Conservation (phyloP, 805 yeast species). For the Cyberlindnera americana region DNA sequence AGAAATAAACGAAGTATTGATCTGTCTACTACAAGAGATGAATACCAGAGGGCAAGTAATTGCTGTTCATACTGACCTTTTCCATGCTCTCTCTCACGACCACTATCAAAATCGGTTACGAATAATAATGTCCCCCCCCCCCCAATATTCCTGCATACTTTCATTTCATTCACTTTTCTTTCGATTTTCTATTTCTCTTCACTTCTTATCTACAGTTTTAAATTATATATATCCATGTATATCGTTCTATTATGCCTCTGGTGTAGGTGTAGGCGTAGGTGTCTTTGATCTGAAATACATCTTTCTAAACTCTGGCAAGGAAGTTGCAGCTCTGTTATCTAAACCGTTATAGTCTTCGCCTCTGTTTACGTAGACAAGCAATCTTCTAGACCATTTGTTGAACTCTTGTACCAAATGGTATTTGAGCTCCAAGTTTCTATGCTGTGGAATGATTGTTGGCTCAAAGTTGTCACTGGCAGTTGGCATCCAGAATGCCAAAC, state of each 20-base stretch:
- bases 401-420: constrained; percentile 83
- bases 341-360: constrained; percentile 51
- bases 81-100: not conserved
- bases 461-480: constrained; percentile 84
- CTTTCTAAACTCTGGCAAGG: constrained; percentile 27
- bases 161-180: not conserved
- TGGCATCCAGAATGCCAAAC: constrained; percentile 97
- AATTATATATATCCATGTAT: too few relatives aligned
- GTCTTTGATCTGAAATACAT: constrained; percentile 25
- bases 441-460: constrained; percentile 72
- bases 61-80: constrained; percentile 24
- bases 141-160: constrained; percentile 1
- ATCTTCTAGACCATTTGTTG: constrained; percentile 88
- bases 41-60: constrained; percentile 18
- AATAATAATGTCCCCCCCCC: constrained; percentile 8
- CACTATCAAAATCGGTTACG: constrained; percentile 3
- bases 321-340: constrained; percentile 33
- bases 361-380: constrained; percentile 74
- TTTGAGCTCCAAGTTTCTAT: constrained; percentile 63
- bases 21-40: constrained; percentile 25
- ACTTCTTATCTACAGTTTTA: not conserved
- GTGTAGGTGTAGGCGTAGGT: constrained; percentile 11
- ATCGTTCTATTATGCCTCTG: too few relatives aligned
- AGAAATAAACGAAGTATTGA: constrained; percentile 28
- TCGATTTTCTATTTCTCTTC: not conserved